These are phyloP conservation scores for Botryotinia calthae DNA, from an alignment of 2,329 filamentous ascomycete genomes.

Conservation along the genomic window DNA sequence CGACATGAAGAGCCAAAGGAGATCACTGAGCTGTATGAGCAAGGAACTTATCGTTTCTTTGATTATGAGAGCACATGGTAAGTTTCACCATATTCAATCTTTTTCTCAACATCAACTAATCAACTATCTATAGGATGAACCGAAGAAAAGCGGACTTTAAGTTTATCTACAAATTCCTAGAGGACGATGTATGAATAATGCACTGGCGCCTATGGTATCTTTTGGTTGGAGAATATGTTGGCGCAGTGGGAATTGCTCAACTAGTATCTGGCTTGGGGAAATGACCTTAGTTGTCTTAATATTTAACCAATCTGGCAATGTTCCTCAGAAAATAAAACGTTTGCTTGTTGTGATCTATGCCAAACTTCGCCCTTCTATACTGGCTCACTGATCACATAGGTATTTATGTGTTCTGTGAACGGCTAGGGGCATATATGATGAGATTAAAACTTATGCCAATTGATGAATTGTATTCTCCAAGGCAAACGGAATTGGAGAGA, in stretches of 20 bases:
- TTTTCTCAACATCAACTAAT: not conserved
- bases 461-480: slow-evolving; percentile 3
- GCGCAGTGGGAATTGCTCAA: slow-evolving; percentile 55
- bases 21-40: slow-evolving; percentile 98
- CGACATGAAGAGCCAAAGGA: slow-evolving; percentile 97
- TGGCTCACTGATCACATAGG: not conserved
- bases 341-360: slow-evolving; percentile 5
- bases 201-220: slow-evolving; percentile 66
- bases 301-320: slow-evolving; percentile 13
- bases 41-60: slow-evolving; percentile 98
- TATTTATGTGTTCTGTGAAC: not conserved
- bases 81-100: slow-evolving; percentile 16
- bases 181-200: slow-evolving; percentile 74
- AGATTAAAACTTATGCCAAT: not conserved
- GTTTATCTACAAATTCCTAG: slow-evolving; percentile 96
- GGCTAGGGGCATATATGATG: not conserved
- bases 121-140: slow-evolving; percentile 74
- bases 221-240: slow-evolving; percentile 68
- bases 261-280: slow-evolving; percentile 56
- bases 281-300: slow-evolving; percentile 33
- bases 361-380: not conserved
- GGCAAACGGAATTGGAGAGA: not conserved
- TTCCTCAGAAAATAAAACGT: not conserved
- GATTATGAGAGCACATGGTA: slow-evolving; percentile 99
- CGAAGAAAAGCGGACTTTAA: slow-evolving; percentile 96